Evolutionary conservation across 1,139 yeast species (phyloP), one percentile per base, ranked within the genome.

Genomic region (Diutina catenulata): DNA sequence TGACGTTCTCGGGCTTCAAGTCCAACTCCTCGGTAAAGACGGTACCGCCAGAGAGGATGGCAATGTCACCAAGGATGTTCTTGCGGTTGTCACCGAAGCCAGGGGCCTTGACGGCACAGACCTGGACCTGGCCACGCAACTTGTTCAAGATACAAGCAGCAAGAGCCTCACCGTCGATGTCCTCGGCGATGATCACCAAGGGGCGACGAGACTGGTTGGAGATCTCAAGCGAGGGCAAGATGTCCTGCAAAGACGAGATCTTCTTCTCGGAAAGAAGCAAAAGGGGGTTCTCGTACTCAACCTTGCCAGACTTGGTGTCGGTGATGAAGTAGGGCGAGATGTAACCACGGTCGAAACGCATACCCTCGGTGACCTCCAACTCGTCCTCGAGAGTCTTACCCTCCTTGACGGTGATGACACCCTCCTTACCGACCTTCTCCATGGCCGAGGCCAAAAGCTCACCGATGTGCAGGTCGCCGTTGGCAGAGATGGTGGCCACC

Each of bases 391-490:
- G 73, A 50, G 97, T 88, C 73, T 86, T 87, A 56, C 97, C 97
- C 66, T 88, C 97, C 71, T 59, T 83, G 56, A 91, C 95, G 52
- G 98, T 91, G 60, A 91, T 91, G 46, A 91, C 98, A 74, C 98
- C 98, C 66, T 91, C 98, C 68, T 91, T 93, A 56, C 98, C 98
- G 45, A 91, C 98, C 67, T 91, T 91, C 69, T 88, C 98, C 98
- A 91, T 91, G 52, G 98, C 98, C 43, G 82, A 78, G 43, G 98
- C 97, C 57, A 91, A 74, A 52, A 91, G 70, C 60, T 80, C 73
- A 61, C 98, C 98, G 53, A 91, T 88, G 70, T 91, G 97, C 38
- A 72, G 57, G 60, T 91, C 98, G 51, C 98, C 98, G 62, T 91
- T 91, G 48, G 98, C 98, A 42, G 97, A 87, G 55, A 91, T 91